Conservation (phyloP, 2,329 filamentous ascomycete species). For the Aspergillus sojae region DNA sequence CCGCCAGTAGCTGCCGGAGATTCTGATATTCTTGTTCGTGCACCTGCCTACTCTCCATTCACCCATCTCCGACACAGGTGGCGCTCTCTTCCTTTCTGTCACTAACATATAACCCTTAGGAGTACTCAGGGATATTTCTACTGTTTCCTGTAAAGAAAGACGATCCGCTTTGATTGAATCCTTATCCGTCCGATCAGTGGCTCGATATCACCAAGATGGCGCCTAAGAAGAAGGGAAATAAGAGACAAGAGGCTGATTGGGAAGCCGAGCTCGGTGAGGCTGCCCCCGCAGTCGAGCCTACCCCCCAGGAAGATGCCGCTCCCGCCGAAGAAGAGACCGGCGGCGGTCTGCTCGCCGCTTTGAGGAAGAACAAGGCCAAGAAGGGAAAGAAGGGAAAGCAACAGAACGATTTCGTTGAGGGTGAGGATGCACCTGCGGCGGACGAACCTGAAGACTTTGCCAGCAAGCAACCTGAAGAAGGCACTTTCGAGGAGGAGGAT, state of each 20-base stretch:
- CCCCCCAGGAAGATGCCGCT: slow-evolving; percentile 47
- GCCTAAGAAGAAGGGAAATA: slow-evolving; percentile 93
- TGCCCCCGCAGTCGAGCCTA: slow-evolving; percentile 52
- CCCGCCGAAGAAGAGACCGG: slow-evolving; percentile 58
- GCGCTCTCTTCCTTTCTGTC: not conserved
- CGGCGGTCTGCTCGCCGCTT: slow-evolving; percentile 74
- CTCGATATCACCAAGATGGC: slow-evolving; percentile 62
- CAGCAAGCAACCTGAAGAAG: slow-evolving; percentile 77
- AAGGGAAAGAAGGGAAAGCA: slow-evolving; percentile 87
- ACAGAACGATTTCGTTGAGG: slow-evolving; percentile 72
- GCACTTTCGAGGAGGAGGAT: slow-evolving; percentile 77
- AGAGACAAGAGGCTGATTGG: slow-evolving; percentile 87
- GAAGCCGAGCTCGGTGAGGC: slow-evolving; percentile 87
- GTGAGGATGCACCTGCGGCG: slow-evolving; percentile 59
- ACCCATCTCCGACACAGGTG: not conserved
- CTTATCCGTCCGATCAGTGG: not conserved
- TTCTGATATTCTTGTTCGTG: slow-evolving; percentile 20
- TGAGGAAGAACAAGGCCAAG: slow-evolving; percentile 81
- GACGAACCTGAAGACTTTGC: slow-evolving; percentile 50
- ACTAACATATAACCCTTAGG: not conserved
- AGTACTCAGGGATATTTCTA: not conserved
- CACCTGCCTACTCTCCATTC: not conserved
- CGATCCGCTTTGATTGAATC: not conserved
- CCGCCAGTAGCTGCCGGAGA: slow-evolving; percentile 16
- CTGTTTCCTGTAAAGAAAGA: not conserved